phyloP scores from a whole-genome alignment of 2,329 filamentous ascomycete genomes.

The Colletotrichum sp. region DNA sequence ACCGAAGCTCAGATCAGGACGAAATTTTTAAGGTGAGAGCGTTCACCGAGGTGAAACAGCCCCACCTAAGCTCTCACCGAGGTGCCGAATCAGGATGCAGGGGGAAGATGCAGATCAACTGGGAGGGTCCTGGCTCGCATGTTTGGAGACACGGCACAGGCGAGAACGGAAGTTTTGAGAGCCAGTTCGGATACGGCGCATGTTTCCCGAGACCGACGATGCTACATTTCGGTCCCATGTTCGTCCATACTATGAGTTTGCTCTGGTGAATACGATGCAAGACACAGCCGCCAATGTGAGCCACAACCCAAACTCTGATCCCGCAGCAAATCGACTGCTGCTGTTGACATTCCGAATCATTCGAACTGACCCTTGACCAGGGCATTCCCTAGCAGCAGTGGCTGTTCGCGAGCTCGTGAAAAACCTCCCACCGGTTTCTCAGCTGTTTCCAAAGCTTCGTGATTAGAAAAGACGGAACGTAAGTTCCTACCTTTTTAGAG shows the following conservation, averaged over 20 bases:
- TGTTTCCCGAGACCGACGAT: background rate
- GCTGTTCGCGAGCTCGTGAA: background rate
- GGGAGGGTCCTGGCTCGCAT: background rate
- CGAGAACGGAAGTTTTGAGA: background rate
- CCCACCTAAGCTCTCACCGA: background rate
- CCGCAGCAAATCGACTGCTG: background rate
- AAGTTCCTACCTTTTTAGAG: background rate
- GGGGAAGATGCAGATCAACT: background rate
- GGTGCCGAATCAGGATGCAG: background rate
- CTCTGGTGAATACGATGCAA: background rate
- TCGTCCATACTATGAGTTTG: background rate
- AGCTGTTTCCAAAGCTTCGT: background rate
- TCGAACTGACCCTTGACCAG: background rate
- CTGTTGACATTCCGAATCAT: background rate
- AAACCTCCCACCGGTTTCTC: background rate
- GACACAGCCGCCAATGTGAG: background rate
- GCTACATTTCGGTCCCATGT: background rate
- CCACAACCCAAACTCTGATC: background rate
- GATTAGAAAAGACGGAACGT: background rate
- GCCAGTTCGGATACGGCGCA: background rate
- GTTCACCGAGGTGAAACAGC: background rate
- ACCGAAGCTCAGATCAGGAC: background rate
- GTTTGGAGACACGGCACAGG: background rate
- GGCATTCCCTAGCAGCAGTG: background rate
- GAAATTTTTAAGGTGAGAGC: constrained; percentile 15